These are phyloP conservation scores for Podila horticola DNA, from an alignment of 192 early-diverging fungal genomes.

Conservation along the genomic window DNA sequence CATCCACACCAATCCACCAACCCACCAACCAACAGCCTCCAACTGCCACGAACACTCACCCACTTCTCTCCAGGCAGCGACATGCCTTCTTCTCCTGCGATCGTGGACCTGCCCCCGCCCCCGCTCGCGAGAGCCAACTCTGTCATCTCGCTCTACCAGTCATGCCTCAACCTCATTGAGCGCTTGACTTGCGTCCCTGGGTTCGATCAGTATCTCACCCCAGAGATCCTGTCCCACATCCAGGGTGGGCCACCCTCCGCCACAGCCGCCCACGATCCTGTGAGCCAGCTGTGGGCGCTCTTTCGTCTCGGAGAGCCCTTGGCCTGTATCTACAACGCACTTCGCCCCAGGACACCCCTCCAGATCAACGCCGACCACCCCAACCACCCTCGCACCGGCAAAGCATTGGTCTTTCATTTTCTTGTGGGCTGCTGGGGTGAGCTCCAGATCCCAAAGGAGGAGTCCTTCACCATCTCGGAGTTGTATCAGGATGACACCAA, in stretches of 20 bases:
- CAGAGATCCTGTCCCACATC: slow-evolving; percentile 53
- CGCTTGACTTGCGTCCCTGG: slow-evolving; percentile 77
- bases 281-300: slow-evolving; percentile 76
- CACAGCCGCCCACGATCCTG: slow-evolving; percentile 61
- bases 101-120: slow-evolving; percentile 43
- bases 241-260: slow-evolving; percentile 36
- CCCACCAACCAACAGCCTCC: not conserved
- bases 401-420: slow-evolving; percentile 89
- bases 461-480: slow-evolving; percentile 86
- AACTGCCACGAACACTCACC: not conserved
- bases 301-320: slow-evolving; percentile 78
- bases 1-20: not conserved
- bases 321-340: slow-evolving; percentile 76
- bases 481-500: slow-evolving; percentile 96
- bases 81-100: slow-evolving; percentile 26
- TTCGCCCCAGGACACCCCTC: slow-evolving; percentile 68
- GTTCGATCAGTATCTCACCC: slow-evolving; percentile 69
- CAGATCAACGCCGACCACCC: slow-evolving; percentile 60
- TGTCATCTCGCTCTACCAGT: slow-evolving; percentile 74
- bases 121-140: slow-evolving; percentile 43
- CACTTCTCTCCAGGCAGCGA: not conserved
- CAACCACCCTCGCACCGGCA: slow-evolving; percentile 70
- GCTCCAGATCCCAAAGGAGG: slow-evolving; percentile 75
- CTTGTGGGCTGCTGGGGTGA: slow-evolving; percentile 85
- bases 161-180: slow-evolving; percentile 74